Percentiles rank a stretch among this genome's conserved stretches.
phyloP scores from a whole-genome alignment of 2,329 filamentous ascomycete genomes.

The Penicillium sp. region DNA sequence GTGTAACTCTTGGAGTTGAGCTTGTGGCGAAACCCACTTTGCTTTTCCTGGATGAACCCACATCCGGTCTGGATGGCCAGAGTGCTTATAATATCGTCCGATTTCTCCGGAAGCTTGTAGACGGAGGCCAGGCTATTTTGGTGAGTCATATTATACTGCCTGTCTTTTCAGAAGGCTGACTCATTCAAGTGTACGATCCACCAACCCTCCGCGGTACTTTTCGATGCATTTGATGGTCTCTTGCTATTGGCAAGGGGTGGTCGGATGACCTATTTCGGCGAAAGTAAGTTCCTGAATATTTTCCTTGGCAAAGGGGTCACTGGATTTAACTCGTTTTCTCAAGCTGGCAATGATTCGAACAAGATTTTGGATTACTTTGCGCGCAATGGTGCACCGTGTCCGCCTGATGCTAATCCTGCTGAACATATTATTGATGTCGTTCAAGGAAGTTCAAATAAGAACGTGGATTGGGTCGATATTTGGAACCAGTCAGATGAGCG shows the following conservation, averaged over 20 bases:
- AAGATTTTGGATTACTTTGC: slow-evolving; percentile 55
- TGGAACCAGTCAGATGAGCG: slow-evolving; percentile 39
- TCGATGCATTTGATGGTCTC: slow-evolving; percentile 69
- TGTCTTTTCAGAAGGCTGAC: slow-evolving; percentile 2
- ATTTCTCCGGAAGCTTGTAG: slow-evolving; percentile 68
- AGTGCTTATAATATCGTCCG: slow-evolving; percentile 62
- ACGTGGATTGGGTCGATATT: slow-evolving; percentile 37
- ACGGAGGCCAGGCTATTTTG: slow-evolving; percentile 68
- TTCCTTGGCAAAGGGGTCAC: background rate
- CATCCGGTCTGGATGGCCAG: slow-evolving; percentile 68
- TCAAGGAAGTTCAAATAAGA: slow-evolving; percentile 30
- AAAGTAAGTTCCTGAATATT: slow-evolving; percentile 34
- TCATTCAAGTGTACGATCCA: slow-evolving; percentile 61
- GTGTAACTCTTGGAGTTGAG: slow-evolving; percentile 64
- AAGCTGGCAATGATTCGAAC: slow-evolving; percentile 45
- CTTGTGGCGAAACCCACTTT: slow-evolving; percentile 64
- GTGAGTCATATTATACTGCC: slow-evolving; percentile 37
- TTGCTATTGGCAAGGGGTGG: slow-evolving; percentile 68
- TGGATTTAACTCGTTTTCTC: slow-evolving; percentile 3
- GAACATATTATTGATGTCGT: slow-evolving; percentile 49
- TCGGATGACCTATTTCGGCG: slow-evolving; percentile 69
- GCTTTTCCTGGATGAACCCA: slow-evolving; percentile 65
- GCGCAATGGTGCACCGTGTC: slow-evolving; percentile 59
- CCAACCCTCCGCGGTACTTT: slow-evolving; percentile 69
- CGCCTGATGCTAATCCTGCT: slow-evolving; percentile 58